These are phyloP conservation scores for Rhizopus sp. DNA, from an alignment of 371 early-diverging fungal genomes.

Conservation along the genomic window DNA sequence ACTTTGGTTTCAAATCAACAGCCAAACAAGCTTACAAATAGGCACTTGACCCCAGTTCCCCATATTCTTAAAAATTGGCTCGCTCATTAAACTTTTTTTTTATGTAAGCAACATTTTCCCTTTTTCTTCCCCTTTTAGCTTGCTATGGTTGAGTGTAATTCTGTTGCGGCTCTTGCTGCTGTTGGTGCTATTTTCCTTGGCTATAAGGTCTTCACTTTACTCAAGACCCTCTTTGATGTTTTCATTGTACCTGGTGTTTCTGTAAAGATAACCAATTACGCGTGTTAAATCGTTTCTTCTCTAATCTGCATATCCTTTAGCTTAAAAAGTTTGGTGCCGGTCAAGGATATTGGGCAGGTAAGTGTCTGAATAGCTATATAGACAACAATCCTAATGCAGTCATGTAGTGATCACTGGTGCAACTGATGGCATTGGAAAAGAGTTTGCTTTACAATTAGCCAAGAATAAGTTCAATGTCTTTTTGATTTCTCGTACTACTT, in stretches of 20 bases:
- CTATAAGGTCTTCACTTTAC: constrained; percentile 46
- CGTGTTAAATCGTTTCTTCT: constrained; percentile 1
- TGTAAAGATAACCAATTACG: constrained; percentile 32
- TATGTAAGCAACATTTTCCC: too few species aligned
- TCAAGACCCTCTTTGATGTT: constrained; percentile 57
- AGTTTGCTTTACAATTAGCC: constrained; percentile 91
- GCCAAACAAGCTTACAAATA: too few species aligned
- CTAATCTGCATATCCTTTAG: constrained; percentile 31
- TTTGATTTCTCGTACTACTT: constrained; percentile 84
- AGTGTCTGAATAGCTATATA: background rate
- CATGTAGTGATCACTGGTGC: constrained; percentile 94
- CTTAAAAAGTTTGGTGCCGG: constrained; percentile 83
- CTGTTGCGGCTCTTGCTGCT: constrained; percentile 44
- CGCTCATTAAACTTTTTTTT: too few species aligned
- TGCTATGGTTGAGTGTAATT: constrained; percentile 27
- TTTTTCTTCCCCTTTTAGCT: background rate
- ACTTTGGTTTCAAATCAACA: too few species aligned
- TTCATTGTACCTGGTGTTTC: constrained; percentile 63
- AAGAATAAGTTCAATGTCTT: constrained; percentile 84
- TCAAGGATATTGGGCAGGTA: constrained; percentile 86
- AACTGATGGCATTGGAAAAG: constrained; percentile 97
- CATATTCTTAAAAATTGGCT: too few species aligned
- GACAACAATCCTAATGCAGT: background rate
- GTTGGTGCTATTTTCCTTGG: constrained; percentile 54
- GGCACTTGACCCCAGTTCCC: too few species aligned